Evolutionary conservation across 805 yeast genomes (phyloP).

Genomic region (Candida insectalens): DNA sequence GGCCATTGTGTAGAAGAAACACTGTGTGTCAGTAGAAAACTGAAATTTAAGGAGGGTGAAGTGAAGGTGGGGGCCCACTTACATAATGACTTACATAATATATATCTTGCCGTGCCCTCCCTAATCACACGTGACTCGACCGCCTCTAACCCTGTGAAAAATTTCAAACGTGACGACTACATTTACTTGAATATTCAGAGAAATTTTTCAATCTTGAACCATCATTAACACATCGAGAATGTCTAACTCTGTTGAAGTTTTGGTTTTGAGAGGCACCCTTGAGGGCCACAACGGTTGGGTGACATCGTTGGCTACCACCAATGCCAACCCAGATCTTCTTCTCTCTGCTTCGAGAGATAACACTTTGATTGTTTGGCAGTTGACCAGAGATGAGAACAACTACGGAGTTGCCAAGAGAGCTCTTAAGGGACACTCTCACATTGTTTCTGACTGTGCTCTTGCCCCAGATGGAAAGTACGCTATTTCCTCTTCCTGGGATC

Average conservation of each 20-base stretch:
- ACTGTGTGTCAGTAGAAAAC: too few species aligned
- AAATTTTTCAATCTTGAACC: too few species aligned
- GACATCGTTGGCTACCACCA: conserved; percentile 95
- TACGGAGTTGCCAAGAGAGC: conserved; percentile 98
- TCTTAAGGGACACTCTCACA: conserved; percentile 98
- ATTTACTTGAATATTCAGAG: too few species aligned
- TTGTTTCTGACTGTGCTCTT: conserved; percentile 94
- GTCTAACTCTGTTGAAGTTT: conserved; percentile 77
- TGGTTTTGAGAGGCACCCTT: conserved; percentile 99
- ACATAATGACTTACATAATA: too few species aligned
- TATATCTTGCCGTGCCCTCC: too few species aligned
- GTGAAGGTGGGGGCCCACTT: too few species aligned
- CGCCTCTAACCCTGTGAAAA: too few species aligned
- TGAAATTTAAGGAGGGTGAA: too few species aligned
- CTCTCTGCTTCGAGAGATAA: conserved; percentile 99
- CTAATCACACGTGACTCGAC: too few species aligned
- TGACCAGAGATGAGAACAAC: conserved; percentile 90
- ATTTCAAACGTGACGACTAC: too few species aligned
- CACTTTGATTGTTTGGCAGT: conserved; percentile 96
- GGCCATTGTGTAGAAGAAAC: conserved; percentile 2
- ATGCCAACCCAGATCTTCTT: conserved; percentile 95
- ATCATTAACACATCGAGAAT: too few species aligned
- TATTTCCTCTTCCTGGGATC: conserved; percentile 99
- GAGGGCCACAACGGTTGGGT: conserved; percentile 98
- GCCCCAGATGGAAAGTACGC: conserved; percentile 98